These are phyloP conservation scores for Porcisia hertigi DNA, from an alignment of 208 protist genomes.

Conservation along the genomic window DNA sequence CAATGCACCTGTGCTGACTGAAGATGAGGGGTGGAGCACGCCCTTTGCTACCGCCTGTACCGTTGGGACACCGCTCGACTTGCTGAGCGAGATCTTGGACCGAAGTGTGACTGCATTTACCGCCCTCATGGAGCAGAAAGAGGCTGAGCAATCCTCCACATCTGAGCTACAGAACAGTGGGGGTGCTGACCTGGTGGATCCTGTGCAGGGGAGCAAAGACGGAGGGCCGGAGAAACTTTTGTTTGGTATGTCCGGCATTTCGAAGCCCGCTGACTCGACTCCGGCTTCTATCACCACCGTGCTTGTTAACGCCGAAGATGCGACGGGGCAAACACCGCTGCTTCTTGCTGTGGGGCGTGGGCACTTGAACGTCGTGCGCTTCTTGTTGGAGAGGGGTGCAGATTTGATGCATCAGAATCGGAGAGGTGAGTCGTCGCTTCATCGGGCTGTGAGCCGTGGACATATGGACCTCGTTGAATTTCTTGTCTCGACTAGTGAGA, in stretches of 20 bases:
- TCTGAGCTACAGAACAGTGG: neutral
- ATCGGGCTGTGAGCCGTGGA: slow-evolving; percentile 77
- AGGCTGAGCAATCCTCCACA: neutral
- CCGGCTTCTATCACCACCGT: slow-evolving; percentile 6
- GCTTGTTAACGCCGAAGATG: slow-evolving; percentile 57
- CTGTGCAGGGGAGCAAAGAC: neutral
- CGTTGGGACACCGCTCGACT: slow-evolving; percentile 61
- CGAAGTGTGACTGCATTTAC: slow-evolving; percentile 38
- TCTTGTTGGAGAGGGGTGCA: slow-evolving; percentile 72
- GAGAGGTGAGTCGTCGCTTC: slow-evolving; percentile 77
- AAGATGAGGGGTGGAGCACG: slow-evolving; percentile 69
- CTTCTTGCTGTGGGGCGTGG: slow-evolving; percentile 67
- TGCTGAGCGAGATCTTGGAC: slow-evolving; percentile 62
- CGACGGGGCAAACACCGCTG: slow-evolving; percentile 73
- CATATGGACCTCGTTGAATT: slow-evolving; percentile 76
- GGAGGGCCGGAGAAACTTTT: neutral
- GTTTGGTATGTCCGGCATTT: neutral
- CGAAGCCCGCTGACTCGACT: neutral
- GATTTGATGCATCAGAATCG: slow-evolving; percentile 67
- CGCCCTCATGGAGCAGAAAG: slow-evolving; percentile 20
- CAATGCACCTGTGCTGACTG: slow-evolving; percentile 62
- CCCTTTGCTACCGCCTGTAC: slow-evolving; percentile 84
- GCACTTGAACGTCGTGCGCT: slow-evolving; percentile 47
- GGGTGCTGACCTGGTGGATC: neutral
- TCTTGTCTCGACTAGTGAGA: slow-evolving; percentile 66